Conservation (phyloP, 192 early-diverging fungal genomes). For the Helicostylum pulchrum region DNA sequence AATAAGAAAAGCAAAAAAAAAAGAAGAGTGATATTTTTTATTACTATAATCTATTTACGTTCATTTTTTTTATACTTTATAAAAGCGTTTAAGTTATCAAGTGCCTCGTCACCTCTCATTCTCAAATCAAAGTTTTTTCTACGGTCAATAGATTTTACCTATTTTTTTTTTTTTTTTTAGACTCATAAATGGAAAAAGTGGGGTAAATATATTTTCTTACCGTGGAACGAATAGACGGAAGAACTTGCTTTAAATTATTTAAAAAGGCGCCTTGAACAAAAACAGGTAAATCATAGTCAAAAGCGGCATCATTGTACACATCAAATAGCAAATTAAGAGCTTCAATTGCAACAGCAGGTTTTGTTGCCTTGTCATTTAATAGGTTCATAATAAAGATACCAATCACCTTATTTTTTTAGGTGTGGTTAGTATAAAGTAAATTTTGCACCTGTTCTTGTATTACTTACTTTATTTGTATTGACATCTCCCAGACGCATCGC, state of each 20-base stretch:
- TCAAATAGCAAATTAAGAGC: conserved; percentile 87
- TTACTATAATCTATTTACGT: conserved; percentile 17
- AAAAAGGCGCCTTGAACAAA: conserved; percentile 73
- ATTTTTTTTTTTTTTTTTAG: neutral
- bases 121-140: conserved; percentile 67
- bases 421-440: neutral
- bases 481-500: conserved; percentile 66
- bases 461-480: conserved; percentile 58
- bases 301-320: conserved; percentile 78
- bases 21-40: too few species aligned
- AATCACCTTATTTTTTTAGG: conserved; percentile 39
- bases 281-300: conserved; percentile 81
- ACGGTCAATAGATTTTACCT: conserved; percentile 63
- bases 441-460: neutral
- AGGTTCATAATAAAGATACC: conserved; percentile 66
- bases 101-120: conserved; percentile 74
- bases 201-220: conserved; percentile 29
- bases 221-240: conserved; percentile 51
- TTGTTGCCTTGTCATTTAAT: conserved; percentile 35
- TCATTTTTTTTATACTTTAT: conserved; percentile 87
- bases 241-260: conserved; percentile 51
- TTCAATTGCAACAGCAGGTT: conserved; percentile 55
- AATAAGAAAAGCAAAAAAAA: too few species aligned
- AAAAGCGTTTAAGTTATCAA: conserved; percentile 79
- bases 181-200: neutral